Conservation (phyloP, 805 yeast genomes). For the Candida peoriensis region DNA sequence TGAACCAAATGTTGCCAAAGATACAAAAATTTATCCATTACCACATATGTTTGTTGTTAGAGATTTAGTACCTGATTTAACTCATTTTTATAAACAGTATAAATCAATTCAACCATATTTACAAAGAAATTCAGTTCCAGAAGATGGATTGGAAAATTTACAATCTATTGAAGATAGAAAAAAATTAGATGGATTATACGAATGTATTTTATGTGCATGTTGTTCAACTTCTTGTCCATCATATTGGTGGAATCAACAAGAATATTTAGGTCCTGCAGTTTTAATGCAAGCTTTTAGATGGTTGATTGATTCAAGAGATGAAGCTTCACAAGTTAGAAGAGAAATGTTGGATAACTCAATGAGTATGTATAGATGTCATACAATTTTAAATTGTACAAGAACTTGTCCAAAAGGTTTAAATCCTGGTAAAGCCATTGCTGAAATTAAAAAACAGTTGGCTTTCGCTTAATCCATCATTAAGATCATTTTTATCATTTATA, state of each 20-base stretch:
- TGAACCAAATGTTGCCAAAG: conserved; percentile 70
- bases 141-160: conserved; percentile 87
- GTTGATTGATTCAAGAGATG: conserved; percentile 96
- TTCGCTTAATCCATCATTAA: no score
- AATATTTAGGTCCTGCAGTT: conserved; percentile 97
- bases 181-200: conserved; percentile 94
- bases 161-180: conserved; percentile 91
- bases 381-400: conserved; percentile 97
- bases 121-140: conserved; percentile 73
- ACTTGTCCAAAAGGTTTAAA: conserved; percentile 99
- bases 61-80: conserved; percentile 96
- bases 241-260: conserved; percentile 99
- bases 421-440: conserved; percentile 97
- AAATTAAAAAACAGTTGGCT: conserved; percentile 91
- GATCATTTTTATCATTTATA: no score
- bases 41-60: conserved; percentile 98
- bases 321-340: conserved; percentile 76
- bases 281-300: conserved; percentile 99
- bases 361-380: conserved; percentile 98
- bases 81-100: conserved; percentile 97
- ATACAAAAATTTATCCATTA: conserved; percentile 86
- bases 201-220: conserved; percentile 97
- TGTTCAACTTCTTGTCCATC: conserved; percentile 99
- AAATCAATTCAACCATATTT: conserved; percentile 96
- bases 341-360: conserved; percentile 92